Percentiles rank a stretch among this genome's conserved stretches.
Conservation (phyloP, 108 stramenopile species). For the Epipyxis sp. region DNA sequence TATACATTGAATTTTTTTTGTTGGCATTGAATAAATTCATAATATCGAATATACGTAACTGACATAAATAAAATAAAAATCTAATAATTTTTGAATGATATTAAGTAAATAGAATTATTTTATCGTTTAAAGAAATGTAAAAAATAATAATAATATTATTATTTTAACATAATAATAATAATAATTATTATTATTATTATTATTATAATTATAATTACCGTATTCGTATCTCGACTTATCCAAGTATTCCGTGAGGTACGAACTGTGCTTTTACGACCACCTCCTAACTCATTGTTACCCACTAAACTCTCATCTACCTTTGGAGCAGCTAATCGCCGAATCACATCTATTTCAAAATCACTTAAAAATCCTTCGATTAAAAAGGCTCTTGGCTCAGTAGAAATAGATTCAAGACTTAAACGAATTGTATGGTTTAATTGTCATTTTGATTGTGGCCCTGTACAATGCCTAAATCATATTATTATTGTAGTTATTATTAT, state of each 20-base stretch:
- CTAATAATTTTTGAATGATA: background rate
- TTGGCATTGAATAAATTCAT: no score
- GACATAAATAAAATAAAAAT: no score
- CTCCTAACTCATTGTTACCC: background rate
- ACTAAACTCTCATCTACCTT: background rate
- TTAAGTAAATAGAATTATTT: background rate
- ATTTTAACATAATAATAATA: no score
- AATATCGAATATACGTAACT: no score
- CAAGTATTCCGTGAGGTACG: conserved; percentile 75
- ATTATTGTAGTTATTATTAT: no score
- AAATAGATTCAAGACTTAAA: conserved; percentile 24
- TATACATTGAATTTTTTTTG: no score
- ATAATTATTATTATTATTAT: no score
- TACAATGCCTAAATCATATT: background rate
- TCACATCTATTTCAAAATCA: conserved; percentile 72
- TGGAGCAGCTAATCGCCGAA: conserved; percentile 56
- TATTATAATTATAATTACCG: no score
- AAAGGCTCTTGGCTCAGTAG: conserved; percentile 65
- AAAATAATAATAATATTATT: no score
- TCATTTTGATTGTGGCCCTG: background rate
- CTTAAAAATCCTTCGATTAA: conserved; percentile 76
- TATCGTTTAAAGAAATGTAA: no score
- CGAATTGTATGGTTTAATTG: background rate
- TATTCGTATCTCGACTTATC: conserved; percentile 62
- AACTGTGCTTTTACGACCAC: conserved; percentile 49